phyloP scores from a whole-genome alignment of 495 filamentous ascomycete species.

The Neurospora intermedia region DNA sequence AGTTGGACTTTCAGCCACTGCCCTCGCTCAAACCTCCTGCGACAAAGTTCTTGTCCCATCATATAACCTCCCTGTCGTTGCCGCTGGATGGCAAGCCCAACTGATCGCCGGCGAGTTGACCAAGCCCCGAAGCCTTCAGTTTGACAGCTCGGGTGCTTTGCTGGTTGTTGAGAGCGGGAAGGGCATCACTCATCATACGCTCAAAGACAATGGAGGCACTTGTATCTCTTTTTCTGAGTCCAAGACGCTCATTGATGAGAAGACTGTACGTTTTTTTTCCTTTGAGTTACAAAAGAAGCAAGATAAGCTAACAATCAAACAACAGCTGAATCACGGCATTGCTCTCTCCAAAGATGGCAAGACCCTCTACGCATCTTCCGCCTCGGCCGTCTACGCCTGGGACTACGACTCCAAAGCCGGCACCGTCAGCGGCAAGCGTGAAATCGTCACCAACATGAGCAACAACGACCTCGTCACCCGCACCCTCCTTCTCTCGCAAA shows the following conservation, averaged over 20 bases:
- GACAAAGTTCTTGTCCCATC: conserved; percentile 15
- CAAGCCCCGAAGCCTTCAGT: conserved; percentile 46
- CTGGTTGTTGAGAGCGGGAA: conserved; percentile 43
- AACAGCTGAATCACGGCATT: conserved; percentile 53
- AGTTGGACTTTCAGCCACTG: conserved; percentile 10
- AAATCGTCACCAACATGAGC: conserved; percentile 46
- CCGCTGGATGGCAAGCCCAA: conserved; percentile 42
- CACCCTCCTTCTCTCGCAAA: conserved; percentile 42
- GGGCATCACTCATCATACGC: conserved; percentile 40
- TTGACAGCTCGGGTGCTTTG: conserved; percentile 45
- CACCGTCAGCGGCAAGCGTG: conserved; percentile 27
- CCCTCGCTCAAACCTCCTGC: conserved; percentile 16
- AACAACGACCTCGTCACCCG: conserved; percentile 48
- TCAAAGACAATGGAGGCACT: conserved; percentile 40
- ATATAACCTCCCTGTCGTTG: conserved; percentile 44
- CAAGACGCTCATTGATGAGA: conserved; percentile 26
- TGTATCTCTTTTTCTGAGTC: conserved; percentile 35
- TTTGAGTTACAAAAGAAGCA: neutral
- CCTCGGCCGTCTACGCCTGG: conserved; percentile 46
- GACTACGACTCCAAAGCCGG: conserved; percentile 39
- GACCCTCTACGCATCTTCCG: conserved; percentile 51
- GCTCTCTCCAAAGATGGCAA: conserved; percentile 46
- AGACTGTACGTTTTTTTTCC: conserved; percentile 23
- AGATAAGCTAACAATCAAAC: neutral
- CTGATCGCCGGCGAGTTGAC: conserved; percentile 43